Evolutionary conservation across 345 rosid genomes (phyloP), one percentile per base, ranked within the genome.

Genomic region (Corchorus capsularis): DNA sequence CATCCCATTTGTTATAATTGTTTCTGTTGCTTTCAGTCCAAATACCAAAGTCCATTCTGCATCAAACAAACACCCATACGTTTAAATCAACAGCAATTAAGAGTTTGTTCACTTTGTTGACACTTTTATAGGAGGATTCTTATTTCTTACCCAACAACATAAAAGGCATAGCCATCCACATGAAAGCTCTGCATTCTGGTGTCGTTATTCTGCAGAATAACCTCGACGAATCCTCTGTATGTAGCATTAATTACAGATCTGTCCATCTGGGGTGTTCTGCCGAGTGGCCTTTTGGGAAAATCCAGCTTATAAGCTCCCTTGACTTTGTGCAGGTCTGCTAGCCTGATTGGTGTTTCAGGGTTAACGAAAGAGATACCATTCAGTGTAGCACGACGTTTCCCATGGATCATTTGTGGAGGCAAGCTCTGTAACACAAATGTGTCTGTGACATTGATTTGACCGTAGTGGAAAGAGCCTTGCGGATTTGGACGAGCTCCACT

Each of bases 401-500:
- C 98, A 22, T 85, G 63, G 9, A 93, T 87, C 69, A 64, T 82
- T 45, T 75, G 77, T 13, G 89, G 98, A 60, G 98, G 96, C 82
- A 93, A 82, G 87, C 89, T 87, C 83, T 82, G 78, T 77, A 96
- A 68, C 57, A 91, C 49, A 67, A 92, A 93, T 27, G 96, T 86
- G 27, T 91, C 83, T 15, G 96, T 96, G 65, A 92, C 82, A 75
- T 96, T 96, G 81, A 96, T 96, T 43, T 79, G 74, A 71, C 99
- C 98, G 50, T 96, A 96, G 84, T 89, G 99, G 75, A 78, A 96
- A 72, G 99, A 96, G 1, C 99, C 99, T 68, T 96, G 99, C 0
- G 99, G 98, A 70, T 96, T 96, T 69, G 98, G 98, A 43, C 99
- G 94, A 82, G 99, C 98, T 76, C 99, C 99, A 79, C 98, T 92